Conservation (phyloP, 1,284 basidiomycete genomes). For the Cystobasidiaceae sp. region DNA sequence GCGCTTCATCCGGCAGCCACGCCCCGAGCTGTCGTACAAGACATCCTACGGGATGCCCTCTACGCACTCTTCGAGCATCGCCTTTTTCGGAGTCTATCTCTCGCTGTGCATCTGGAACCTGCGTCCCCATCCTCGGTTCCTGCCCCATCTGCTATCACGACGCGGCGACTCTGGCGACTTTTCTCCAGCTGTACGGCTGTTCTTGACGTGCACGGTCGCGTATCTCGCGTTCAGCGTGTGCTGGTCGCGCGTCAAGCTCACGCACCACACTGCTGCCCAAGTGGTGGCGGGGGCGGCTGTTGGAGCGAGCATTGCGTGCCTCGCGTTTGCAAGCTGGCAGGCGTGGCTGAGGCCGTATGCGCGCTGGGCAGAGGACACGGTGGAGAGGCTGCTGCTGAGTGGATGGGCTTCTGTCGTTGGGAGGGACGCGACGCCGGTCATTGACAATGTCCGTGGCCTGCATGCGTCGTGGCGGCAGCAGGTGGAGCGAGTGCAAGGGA, state of each 20-base stretch:
- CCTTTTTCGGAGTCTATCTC: slow-evolving; percentile 44
- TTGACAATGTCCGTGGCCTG: neutral
- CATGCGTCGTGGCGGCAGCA: slow-evolving; percentile 3
- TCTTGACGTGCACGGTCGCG: slow-evolving; percentile 34
- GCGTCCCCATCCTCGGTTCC: slow-evolving; percentile 39
- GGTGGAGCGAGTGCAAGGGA: too few species aligned
- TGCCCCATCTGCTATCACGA: slow-evolving; percentile 18
- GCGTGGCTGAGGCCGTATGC: slow-evolving; percentile 31
- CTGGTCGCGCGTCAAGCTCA: slow-evolving; percentile 42
- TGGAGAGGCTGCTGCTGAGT: slow-evolving; percentile 33
- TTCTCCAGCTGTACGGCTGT: slow-evolving; percentile 30
- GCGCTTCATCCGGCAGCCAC: slow-evolving; percentile 42
- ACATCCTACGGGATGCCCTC: slow-evolving; percentile 45
- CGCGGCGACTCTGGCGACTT: slow-evolving; percentile 21
- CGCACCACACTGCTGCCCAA: slow-evolving; percentile 42
- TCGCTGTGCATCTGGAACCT: slow-evolving; percentile 40
- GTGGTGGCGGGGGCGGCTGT: slow-evolving; percentile 43
- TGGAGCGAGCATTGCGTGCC: slow-evolving; percentile 36
- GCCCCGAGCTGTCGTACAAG: slow-evolving; percentile 38
- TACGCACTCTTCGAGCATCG: slow-evolving; percentile 44
- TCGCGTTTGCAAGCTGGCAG: slow-evolving; percentile 39
- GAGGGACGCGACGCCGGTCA: slow-evolving; percentile 4
- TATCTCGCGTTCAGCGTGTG: slow-evolving; percentile 38
- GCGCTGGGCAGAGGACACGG: slow-evolving; percentile 30
- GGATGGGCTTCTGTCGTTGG: slow-evolving; percentile 30